These are phyloP conservation scores for Tripterygium wilfordii DNA, from an alignment of 177 flowering plant species.

Conservation along the genomic window DNA sequence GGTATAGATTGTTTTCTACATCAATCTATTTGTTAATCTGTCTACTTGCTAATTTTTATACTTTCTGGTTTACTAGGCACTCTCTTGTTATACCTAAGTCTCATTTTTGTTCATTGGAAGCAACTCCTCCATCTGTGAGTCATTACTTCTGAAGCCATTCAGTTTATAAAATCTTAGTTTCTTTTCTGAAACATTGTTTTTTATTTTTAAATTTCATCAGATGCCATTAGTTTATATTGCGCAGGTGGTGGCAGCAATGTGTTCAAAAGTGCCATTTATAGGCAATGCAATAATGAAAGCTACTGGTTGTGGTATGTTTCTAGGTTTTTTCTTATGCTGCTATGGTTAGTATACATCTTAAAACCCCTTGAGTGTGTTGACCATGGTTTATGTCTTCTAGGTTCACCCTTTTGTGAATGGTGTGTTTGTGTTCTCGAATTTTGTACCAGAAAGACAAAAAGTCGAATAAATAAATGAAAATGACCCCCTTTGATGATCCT, in stretches of 20 bases:
- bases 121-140: conserved; percentile 93
- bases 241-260: conserved; percentile 94
- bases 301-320: conserved; percentile 67
- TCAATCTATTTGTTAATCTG: too few relatives aligned
- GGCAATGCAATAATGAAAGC: conserved; percentile 89
- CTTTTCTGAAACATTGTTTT: not conserved
- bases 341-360: not conserved
- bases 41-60: too few relatives aligned
- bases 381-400: not conserved
- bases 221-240: not conserved
- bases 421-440: too few relatives aligned
- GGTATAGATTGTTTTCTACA: too few relatives aligned
- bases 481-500: too few relatives aligned
- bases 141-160: too few relatives aligned
- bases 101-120: conserved; percentile 71
- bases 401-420: too few relatives aligned
- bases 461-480: too few relatives aligned
- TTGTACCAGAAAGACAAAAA: too few relatives aligned
- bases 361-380: not conserved
- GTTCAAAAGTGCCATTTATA: conserved; percentile 75
- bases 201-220: not conserved
- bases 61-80: conserved; percentile 50
- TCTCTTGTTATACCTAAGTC: conserved; percentile 80
- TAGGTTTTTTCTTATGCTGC: not conserved
- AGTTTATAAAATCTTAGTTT: not conserved